These are phyloP conservation scores for Penicillium frequentans DNA, from an alignment of 2,329 filamentous ascomycete genomes.

Conservation along the genomic window DNA sequence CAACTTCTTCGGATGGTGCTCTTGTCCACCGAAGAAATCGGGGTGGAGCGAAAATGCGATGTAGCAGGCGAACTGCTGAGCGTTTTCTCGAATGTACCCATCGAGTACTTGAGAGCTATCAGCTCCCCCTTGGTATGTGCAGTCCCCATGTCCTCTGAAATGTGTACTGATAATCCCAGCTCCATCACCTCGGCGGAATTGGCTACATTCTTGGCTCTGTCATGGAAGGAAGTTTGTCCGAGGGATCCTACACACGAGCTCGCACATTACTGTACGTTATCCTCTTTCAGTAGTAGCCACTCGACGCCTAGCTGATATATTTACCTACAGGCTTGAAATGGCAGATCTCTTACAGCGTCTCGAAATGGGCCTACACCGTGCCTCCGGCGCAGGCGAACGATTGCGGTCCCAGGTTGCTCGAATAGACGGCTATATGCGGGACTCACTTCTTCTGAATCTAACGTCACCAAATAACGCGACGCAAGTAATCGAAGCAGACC, in stretches of 20 bases:
- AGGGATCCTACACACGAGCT: slow-evolving; percentile 44
- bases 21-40: slow-evolving; percentile 37
- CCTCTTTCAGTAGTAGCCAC: neutral
- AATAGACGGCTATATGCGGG: slow-evolving; percentile 47
- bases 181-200: slow-evolving; percentile 52
- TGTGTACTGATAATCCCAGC: slow-evolving; percentile 11
- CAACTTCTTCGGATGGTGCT: slow-evolving; percentile 52
- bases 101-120: slow-evolving; percentile 49
- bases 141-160: neutral
- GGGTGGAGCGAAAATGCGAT: slow-evolving; percentile 47
- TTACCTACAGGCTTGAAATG: slow-evolving; percentile 36
- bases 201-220: slow-evolving; percentile 52
- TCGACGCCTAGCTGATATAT: neutral
- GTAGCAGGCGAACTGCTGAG: slow-evolving; percentile 48
- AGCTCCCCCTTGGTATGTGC: slow-evolving; percentile 44
- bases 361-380: slow-evolving; percentile 43
- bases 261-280: slow-evolving; percentile 39
- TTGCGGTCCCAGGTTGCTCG: slow-evolving; percentile 45
- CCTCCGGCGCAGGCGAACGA: slow-evolving; percentile 40
- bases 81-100: slow-evolving; percentile 45
- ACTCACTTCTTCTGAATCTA: slow-evolving; percentile 6
- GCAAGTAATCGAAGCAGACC: neutral
- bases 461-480: neutral
- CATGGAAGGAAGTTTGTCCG: slow-evolving; percentile 46
- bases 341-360: slow-evolving; percentile 48